These are phyloP conservation scores for Epichloe aotearoae DNA, from an alignment of 2,329 filamentous ascomycete genomes.

Conservation along the genomic window DNA sequence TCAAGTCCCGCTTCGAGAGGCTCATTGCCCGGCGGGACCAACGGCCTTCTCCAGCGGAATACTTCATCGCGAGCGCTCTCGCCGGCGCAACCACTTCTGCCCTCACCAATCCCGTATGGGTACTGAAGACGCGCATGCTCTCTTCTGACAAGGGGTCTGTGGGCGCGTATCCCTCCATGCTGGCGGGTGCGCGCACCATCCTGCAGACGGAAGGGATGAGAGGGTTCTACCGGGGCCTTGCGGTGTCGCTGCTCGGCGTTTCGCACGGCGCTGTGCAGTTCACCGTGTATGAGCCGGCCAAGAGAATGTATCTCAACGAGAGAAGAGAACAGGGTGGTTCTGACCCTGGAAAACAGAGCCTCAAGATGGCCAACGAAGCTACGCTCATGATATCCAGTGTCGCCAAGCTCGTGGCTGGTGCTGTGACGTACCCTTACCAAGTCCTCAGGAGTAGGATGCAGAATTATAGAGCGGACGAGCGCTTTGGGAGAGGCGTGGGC, in stretches of 20 bases:
- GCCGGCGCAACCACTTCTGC: constrained; percentile 63
- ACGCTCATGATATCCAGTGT: constrained; percentile 68
- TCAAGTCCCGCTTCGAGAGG: constrained; percentile 45
- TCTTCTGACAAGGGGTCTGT: constrained; percentile 61
- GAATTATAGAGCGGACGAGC: constrained; percentile 66
- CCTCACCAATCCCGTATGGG: constrained; percentile 93
- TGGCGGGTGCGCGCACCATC: constrained; percentile 54
- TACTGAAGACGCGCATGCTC: constrained; percentile 94
- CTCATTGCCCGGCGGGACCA: constrained; percentile 21
- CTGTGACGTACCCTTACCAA: constrained; percentile 87
- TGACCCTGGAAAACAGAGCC: neutral
- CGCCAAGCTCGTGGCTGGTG: constrained; percentile 81
- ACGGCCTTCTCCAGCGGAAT: constrained; percentile 46
- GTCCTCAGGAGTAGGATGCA: constrained; percentile 81
- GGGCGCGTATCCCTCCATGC: constrained; percentile 72
- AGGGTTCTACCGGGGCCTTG: constrained; percentile 80
- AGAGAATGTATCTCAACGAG: constrained; percentile 36
- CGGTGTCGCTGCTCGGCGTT: constrained; percentile 73
- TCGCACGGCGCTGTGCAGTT: constrained; percentile 92
- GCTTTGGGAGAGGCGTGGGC: constrained; percentile 55
- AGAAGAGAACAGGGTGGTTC: neutral
- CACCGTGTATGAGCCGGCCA: constrained; percentile 72
- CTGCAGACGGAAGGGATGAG: constrained; percentile 55
- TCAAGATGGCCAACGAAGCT: constrained; percentile 53
- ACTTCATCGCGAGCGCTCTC: constrained; percentile 63